These are phyloP conservation scores for Kluyveromyces dobzhanskii DNA, from an alignment of 805 yeast genomes.

Conservation along the genomic window DNA sequence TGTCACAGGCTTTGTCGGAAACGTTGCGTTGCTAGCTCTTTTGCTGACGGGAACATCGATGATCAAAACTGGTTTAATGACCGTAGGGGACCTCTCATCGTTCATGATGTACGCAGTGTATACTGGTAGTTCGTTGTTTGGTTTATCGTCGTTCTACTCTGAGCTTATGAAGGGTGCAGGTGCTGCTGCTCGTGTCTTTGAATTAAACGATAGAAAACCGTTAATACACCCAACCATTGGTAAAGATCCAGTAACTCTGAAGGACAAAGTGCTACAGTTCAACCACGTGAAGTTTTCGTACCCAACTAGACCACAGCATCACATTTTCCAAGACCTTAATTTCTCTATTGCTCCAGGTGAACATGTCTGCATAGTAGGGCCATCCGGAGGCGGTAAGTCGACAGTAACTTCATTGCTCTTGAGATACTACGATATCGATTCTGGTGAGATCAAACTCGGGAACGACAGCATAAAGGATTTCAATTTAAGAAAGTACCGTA, in stretches of 20 bases:
- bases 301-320: conserved; percentile 73
- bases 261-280: conserved; percentile 42
- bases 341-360: conserved; percentile 68
- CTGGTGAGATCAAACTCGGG: conserved; percentile 60
- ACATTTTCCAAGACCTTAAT: conserved; percentile 53
- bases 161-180: conserved; percentile 97
- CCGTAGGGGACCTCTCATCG: conserved; percentile 84
- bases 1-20: conserved; percentile 77
- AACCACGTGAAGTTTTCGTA: conserved; percentile 60
- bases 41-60: conserved; percentile 74
- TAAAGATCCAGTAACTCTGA: conserved; percentile 23
- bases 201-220: conserved; percentile 72
- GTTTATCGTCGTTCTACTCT: conserved; percentile 82
- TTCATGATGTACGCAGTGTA: conserved; percentile 94
- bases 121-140: conserved; percentile 88
- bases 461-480: conserved; percentile 52
- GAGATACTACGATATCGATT: conserved; percentile 72
- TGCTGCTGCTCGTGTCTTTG: conserved; percentile 88
- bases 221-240: conserved; percentile 63
- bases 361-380: conserved; percentile 90
- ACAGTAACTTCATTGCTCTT: conserved; percentile 73
- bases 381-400: conserved; percentile 95
- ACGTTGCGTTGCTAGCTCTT: conserved; percentile 66
- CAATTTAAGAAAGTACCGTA: conserved; percentile 65
- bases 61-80: conserved; percentile 66